phyloP scores from a whole-genome alignment of 1,139 yeast species.

The Protomyces lactucae-debilis region DNA sequence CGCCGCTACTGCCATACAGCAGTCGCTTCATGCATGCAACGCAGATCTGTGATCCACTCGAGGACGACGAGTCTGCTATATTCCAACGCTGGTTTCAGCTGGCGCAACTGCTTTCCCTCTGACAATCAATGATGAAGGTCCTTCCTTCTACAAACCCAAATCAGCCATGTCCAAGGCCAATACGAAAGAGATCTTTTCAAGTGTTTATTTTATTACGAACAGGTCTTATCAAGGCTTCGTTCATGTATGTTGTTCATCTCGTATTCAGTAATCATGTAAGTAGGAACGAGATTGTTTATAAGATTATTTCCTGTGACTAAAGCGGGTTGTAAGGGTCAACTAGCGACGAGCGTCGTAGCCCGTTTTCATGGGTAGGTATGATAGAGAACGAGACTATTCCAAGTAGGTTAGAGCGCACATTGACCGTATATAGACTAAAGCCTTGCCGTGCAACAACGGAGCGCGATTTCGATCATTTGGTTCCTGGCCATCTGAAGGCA shows the following conservation, averaged over 20 bases:
- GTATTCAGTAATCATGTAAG: not conserved
- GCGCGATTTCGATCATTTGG: too few species aligned
- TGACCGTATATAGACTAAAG: not conserved
- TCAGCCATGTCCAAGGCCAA: too few species aligned
- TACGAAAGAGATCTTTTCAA: not conserved
- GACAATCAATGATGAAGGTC: not conserved
- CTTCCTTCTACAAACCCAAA: too few species aligned
- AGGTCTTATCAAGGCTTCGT: not conserved
- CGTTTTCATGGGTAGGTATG: not conserved
- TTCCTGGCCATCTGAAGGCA: too few species aligned
- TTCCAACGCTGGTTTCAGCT: not conserved
- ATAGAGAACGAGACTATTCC: not conserved
- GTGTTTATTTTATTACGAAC: not conserved
- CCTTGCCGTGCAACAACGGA: not conserved
- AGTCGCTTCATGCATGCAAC: too few species aligned
- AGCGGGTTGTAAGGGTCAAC: not conserved
- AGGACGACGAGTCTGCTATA: not conserved
- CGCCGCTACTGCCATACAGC: not conserved
- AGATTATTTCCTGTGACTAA: too few species aligned
- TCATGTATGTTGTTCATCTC: not conserved
- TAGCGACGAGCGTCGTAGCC: not conserved
- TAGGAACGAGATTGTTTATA: not conserved
- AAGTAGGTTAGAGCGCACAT: too few species aligned
- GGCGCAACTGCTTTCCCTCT: not conserved
- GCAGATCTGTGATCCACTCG: not conserved